A percentile compares a stretch with the other conserved stretches of the same genome.
phyloP scores from a whole-genome alignment of 768 basidiomycete species.

The Dendrothele bispora region DNA sequence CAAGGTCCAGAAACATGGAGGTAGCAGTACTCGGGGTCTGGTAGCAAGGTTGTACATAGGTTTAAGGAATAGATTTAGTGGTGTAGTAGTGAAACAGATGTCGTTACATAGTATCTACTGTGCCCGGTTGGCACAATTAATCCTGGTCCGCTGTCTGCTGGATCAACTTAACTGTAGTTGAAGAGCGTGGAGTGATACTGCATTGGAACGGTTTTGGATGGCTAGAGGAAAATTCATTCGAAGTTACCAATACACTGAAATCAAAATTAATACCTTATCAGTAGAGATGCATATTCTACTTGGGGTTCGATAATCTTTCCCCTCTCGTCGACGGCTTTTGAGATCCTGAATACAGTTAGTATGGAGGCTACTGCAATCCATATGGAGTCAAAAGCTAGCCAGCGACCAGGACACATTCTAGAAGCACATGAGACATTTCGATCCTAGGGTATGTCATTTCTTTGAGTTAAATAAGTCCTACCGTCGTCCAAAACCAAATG shows the following conservation, averaged over 20 bases:
- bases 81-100: too few relatives aligned
- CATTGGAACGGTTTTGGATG: constrained; percentile 43
- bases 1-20: constrained; percentile 32
- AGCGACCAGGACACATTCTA: constrained; percentile 46
- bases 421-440: not conserved
- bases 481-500: constrained; percentile 44
- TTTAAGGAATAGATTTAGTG: too few relatives aligned
- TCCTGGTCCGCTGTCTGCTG: constrained; percentile 19
- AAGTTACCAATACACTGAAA: not conserved
- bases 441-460: too few relatives aligned
- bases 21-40: constrained; percentile 48
- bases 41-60: too few relatives aligned
- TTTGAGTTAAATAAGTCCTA: constrained; percentile 16
- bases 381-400: constrained; percentile 41
- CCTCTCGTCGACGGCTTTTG: constrained; percentile 33
- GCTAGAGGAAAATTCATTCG: constrained; percentile 19
- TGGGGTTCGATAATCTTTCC: constrained; percentile 33
- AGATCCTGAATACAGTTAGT: constrained; percentile 38
- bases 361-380: constrained; percentile 44
- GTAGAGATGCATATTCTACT: constrained; percentile 31
- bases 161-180: constrained; percentile 30
- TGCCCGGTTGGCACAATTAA: too few relatives aligned
- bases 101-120: too few relatives aligned
- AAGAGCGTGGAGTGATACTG: constrained; percentile 34
- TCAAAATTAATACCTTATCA: constrained; percentile 31